A percentile compares a stretch with the other conserved stretches of the same genome.
phyloP scores from a whole-genome alignment of 306 rosid species.

The Oemleria cerasiformis region DNA sequence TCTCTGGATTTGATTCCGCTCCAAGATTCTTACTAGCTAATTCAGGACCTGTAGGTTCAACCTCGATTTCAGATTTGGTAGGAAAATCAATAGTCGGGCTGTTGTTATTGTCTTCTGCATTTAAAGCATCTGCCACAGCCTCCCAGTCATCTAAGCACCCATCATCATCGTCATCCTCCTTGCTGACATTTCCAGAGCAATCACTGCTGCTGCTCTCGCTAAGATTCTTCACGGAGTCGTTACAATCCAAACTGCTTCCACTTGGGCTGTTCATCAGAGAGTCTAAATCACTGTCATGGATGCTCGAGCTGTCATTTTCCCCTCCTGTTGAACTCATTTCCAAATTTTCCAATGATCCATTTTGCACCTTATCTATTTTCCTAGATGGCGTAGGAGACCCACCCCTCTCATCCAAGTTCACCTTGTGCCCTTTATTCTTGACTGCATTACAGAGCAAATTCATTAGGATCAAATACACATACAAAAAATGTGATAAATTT shows the following conservation, averaged over 20 bases:
- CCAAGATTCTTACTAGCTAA: slow-evolving; percentile 10
- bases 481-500: not conserved
- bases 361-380: slow-evolving; percentile 25
- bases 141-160: slow-evolving; percentile 70
- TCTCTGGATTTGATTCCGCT: slow-evolving; percentile 20
- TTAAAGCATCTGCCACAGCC: slow-evolving; percentile 56
- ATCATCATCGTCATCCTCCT: slow-evolving; percentile 38
- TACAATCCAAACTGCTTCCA: slow-evolving; percentile 26
- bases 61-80: slow-evolving; percentile 15
- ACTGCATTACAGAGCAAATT: slow-evolving; percentile 33
- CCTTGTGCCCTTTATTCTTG: slow-evolving; percentile 36
- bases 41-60: slow-evolving; percentile 1
- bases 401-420: slow-evolving; percentile 31
- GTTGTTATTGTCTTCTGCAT: slow-evolving; percentile 23
- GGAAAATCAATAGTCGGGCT: slow-evolving; percentile 23
- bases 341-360: slow-evolving; percentile 31
- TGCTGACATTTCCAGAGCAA: slow-evolving; percentile 34
- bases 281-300: slow-evolving; percentile 26
- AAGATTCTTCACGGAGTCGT: slow-evolving; percentile 34
- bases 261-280: slow-evolving; percentile 27
- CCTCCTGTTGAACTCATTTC: slow-evolving; percentile 31
- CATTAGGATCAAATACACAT: not conserved
- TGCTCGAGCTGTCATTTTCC: slow-evolving; percentile 26
- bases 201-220: slow-evolving; percentile 16
- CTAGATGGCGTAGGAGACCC: slow-evolving; percentile 31